Evolutionary conservation across 192 early-diverging fungal species (phyloP), one percentile per base, ranked within the genome.

Genomic region (Phycomyces nitens): DNA sequence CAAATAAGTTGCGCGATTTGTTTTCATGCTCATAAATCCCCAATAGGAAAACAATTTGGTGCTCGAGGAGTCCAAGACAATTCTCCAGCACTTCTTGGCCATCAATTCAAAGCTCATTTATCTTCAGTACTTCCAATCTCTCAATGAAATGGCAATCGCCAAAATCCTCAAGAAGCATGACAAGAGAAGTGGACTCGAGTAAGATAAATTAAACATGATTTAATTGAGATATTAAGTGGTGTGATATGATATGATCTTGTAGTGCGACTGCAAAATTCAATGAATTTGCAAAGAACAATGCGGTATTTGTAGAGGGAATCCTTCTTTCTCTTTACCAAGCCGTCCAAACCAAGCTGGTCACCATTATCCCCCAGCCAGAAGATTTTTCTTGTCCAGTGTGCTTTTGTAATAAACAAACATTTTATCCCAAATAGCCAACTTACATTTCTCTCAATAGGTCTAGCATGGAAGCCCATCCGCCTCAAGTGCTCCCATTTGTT

Each of bases 141-240:
- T 92, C 66, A 94, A 94, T 71, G 83, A 84, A 54, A 83, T 78
- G 52, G 91, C 92, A 0, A 86, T 89, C 65, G 80, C 80, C 40
- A 94, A 94, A 69, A 93, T 94, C 27, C 70, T 94, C 34, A 94
- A 94, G 70, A 94, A 94, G 70, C 92, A 94, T 67, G 92, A 94
- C 69, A 94, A 94, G 68, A 82, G 85, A 21, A 92, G 88, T 10
- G 84, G 85, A 22, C 69, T 94, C 52, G 63, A 26, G 80, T 82
- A 77, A 57, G 66, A 60, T 53, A 58, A n/a, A 27, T 50, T 12
- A 50, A 49, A 52, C 1, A 60, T 47, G 12, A 24, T 55, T 71
- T 22, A 38, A 41, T 11, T 60, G 11, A n/a, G 7, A 34, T 34
- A 34, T 34, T 34, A 34, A 22, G 10, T 53, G 42, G 20, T 51